Evolutionary conservation across 2,329 filamentous ascomycete genomes (phyloP), one percentile per base, ranked within the genome.

Genomic region (Pseudocercospora macadamiae): DNA sequence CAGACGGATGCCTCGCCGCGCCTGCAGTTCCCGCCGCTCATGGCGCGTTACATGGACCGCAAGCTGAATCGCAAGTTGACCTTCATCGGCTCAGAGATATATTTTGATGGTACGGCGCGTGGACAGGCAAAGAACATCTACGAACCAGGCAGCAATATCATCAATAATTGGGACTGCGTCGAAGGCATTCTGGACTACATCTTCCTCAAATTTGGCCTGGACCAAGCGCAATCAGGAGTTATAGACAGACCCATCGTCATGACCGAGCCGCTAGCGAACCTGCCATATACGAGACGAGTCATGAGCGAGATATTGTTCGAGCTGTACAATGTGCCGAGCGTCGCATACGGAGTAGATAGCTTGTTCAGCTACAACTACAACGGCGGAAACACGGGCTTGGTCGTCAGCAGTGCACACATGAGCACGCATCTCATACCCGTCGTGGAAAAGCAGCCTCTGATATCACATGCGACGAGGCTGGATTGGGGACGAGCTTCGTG

Each of bases 231-330:
- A 3, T 85, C 88, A 49, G 91, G 90, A 7, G 81, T 84, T 21
- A 86, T 99, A 62, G 91, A 93, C 68, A 82, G 92, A 68, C 93
- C 93, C 1, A 85, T 99, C 60, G 88, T 99, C 66, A 92, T 99
- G 88, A 99, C 95, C 0, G 95, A 99, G 76, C 88, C 95, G 0
- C 87, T 97, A 58, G 95, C 93, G 25, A 97, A 97, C 74, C 75
- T 96, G 60, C 86, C 86, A 10, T 99, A 99, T 72, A 89, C 92
- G 47, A 82, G 93, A 66, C 93, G 65, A 54, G 67, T 71, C 67
- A 97, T 97, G 93, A 96, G 90, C 42, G 95, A 99, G 72, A 93
- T 97, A 55, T 80, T 99, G 9, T 99, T 97, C 74, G 95, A 99
- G 76, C 96, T 92, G 76, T 99, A 99, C 75, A 86, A 86, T 60